These are phyloP conservation scores for Penicillium carneum DNA, from an alignment of 2,329 filamentous ascomycete species.

Conservation along the genomic window DNA sequence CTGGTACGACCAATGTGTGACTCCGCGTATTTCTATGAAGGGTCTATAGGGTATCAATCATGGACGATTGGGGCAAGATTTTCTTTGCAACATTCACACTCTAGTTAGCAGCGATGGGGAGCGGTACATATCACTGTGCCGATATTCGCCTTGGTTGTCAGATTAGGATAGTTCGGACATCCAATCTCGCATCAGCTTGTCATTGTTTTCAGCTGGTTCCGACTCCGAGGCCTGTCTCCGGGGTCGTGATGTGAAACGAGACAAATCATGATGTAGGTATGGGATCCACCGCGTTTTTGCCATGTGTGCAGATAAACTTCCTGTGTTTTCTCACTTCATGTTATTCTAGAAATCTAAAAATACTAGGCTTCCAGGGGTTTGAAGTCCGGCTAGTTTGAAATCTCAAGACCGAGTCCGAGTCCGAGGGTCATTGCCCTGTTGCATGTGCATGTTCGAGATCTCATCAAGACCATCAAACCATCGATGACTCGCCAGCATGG, in stretches of 20 bases:
- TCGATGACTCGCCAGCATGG: neutral
- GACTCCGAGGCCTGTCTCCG: constrained; percentile 21
- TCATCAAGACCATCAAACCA: constrained; percentile 6
- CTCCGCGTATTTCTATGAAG: constrained; percentile 10
- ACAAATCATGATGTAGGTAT: constrained; percentile 24
- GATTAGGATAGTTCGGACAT: constrained; percentile 8
- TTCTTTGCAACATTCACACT: constrained; percentile 14
- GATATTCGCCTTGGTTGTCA: constrained; percentile 2
- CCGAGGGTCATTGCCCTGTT: constrained; percentile 17
- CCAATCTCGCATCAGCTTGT: constrained; percentile 17
- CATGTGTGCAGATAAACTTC: neutral
- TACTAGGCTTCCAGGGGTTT: neutral
- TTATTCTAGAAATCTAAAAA: neutral
- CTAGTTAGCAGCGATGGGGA: constrained; percentile 8
- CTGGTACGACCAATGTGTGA: constrained; percentile 18
- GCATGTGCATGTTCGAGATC: constrained; percentile 4
- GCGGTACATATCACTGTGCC: constrained; percentile 24
- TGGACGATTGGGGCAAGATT: constrained; percentile 9
- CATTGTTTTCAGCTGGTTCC: constrained; percentile 20
- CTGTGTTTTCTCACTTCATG: constrained; percentile 8
- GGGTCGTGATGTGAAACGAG: constrained; percentile 5
- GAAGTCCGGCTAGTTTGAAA: constrained; percentile 6
- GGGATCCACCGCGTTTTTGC: neutral
- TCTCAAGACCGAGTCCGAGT: constrained; percentile 27
- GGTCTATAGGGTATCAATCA: constrained; percentile 15